Percentiles rank a stretch among this genome's conserved stretches.
phyloP scores from a whole-genome alignment of 2,329 filamentous ascomycete species.

The Claviceps maximensis region DNA sequence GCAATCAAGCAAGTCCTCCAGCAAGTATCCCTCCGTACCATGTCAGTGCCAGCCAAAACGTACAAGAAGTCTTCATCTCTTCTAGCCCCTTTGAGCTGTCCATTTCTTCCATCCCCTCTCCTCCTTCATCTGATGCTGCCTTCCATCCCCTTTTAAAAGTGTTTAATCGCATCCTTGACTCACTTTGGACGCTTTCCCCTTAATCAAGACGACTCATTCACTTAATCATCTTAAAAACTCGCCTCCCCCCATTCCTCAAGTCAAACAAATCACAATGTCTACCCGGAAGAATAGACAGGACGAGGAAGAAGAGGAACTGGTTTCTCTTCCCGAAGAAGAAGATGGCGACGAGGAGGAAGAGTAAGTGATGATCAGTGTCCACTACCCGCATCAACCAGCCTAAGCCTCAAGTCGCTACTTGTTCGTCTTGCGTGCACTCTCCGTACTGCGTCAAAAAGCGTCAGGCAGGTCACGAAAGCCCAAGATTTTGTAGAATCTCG shows the following conservation, averaged over 20 bases:
- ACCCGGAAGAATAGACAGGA: constrained; percentile 44
- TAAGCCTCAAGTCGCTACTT: not conserved
- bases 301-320: constrained; percentile 43
- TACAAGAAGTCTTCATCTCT: constrained; percentile 8
- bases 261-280: constrained; percentile 26
- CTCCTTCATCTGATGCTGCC: not conserved
- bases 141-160: not conserved
- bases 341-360: constrained; percentile 41
- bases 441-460: not conserved
- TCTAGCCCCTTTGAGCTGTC: not conserved
- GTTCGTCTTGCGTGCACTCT: not conserved
- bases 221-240: constrained; percentile 2
- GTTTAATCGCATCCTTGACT: not conserved
- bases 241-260: not conserved
- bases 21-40: not conserved
- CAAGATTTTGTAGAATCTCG: not conserved
- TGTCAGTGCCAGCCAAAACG: constrained; percentile 4
- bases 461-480: not conserved
- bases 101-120: not conserved
- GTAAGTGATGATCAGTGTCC: constrained; percentile 33
- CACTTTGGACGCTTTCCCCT: not conserved
- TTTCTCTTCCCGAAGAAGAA: constrained; percentile 39
- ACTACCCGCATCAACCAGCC: not conserved
- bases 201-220: not conserved
- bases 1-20: not conserved